A percentile compares a stretch with the other conserved stretches of the same genome.
Evolutionary conservation across 2,329 filamentous ascomycete genomes (phyloP).

Genomic region (Bipolaris sorokiniana): DNA sequence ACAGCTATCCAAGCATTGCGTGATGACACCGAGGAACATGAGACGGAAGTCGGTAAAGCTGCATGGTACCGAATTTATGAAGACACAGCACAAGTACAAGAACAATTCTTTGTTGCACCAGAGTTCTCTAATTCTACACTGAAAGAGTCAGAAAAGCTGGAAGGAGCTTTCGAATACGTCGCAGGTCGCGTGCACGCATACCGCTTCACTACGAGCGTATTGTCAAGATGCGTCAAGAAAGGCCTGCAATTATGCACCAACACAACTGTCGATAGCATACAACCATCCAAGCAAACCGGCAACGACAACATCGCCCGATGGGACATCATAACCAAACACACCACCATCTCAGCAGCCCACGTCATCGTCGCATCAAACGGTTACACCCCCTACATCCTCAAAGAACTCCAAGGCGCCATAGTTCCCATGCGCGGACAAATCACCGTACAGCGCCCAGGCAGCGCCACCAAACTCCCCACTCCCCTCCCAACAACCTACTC

Average conservation of each 20-base stretch:
- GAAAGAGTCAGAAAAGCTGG: constrained; percentile 24
- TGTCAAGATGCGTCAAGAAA: constrained; percentile 34
- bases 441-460: constrained; percentile 47
- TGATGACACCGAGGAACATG: constrained; percentile 30
- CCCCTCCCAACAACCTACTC: constrained; percentile 62
- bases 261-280: constrained; percentile 34
- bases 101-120: constrained; percentile 26
- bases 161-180: constrained; percentile 41
- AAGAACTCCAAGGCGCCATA: constrained; percentile 48
- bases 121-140: constrained; percentile 29
- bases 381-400: constrained; percentile 41
- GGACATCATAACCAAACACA: constrained; percentile 29
- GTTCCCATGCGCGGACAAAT: constrained; percentile 52
- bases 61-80: constrained; percentile 39
- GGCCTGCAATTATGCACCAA: constrained; percentile 40
- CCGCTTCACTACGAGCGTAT: constrained; percentile 36
- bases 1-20: constrained; percentile 31
- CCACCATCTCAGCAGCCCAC: constrained; percentile 20
- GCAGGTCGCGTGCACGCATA: constrained; percentile 45
- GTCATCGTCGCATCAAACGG: constrained; percentile 47
- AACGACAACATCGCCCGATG: constrained; percentile 10
- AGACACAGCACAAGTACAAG: constrained; percentile 14
- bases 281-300: constrained; percentile 1
- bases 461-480: constrained; percentile 43
- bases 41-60: constrained; percentile 32